Evolutionary conservation across 441 rosid genomes (phyloP), one percentile per base, ranked within the genome.

Genomic region (Raphanus hybrid): DNA sequence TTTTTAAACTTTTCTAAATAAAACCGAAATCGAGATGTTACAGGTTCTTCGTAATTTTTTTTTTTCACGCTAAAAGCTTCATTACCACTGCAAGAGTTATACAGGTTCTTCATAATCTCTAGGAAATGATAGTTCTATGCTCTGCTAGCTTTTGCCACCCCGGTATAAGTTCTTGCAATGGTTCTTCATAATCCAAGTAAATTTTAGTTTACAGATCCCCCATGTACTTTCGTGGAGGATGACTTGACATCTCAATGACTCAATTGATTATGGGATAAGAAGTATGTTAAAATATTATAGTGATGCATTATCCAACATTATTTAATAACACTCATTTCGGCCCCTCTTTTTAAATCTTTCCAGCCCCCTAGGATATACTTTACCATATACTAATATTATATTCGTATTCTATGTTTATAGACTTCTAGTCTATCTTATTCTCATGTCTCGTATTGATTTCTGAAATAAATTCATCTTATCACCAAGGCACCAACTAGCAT

Each of bases 201-300:
- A 4, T 35, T 69, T 57, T 8, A 6, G 11, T 74, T 41, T 55
- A 74, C 10, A 5, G 66, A 11, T 74, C 48, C 54, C 32, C 16
- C 5, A 58, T 27, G 45, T 11, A 74, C 57, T 69, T 69, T 2
- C 20, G 65, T 70, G 75, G 75, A 70, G 9, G 50, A 63, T 76
- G 75, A 70, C 70, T 64, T 70, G 80, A 76, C 66, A 70, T 70
- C 65, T 64, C 75, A 54, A 27, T 76, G 55, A 37, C 65, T 64
- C 75, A 54, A 27, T 76, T 64, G 50, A 52, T 39, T 37, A 52
- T 52, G 29, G 55, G 59, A 64, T 9, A 9, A 69, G 6, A 50
- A 20, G n/a, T 48, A 68, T 14, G 15, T 55, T 60, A 41, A 61
- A 69, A 41, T 11, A 41, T 11, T 52, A 11, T 63, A 10, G 29